phyloP scores from a whole-genome alignment of 768 basidiomycete genomes.

The Sarcomyxa edulis region DNA sequence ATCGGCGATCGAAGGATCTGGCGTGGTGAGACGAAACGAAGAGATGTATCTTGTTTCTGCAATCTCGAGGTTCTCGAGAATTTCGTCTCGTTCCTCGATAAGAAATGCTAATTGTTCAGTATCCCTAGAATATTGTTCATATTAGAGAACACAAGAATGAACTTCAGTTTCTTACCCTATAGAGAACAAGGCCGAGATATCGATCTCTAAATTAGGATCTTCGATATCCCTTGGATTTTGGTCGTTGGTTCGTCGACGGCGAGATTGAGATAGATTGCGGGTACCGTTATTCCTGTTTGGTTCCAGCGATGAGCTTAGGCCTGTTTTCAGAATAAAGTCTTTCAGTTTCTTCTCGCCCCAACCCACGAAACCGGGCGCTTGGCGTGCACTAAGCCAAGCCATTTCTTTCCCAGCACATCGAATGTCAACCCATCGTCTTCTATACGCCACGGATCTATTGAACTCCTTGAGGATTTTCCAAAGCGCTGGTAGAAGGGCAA shows the following conservation, averaged over 20 bases:
- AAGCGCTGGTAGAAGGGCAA: slow-evolving; percentile 64
- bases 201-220: slow-evolving; percentile 47
- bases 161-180: slow-evolving; percentile 62
- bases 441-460: slow-evolving; percentile 46
- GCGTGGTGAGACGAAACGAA: slow-evolving; percentile 69
- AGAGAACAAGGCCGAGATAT: slow-evolving; percentile 69
- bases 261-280: background rate
- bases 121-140: slow-evolving; percentile 38
- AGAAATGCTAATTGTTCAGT: slow-evolving; percentile 62
- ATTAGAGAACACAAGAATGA: background rate
- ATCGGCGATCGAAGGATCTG: slow-evolving; percentile 66
- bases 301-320: slow-evolving; percentile 57
- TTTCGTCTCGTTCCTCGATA: slow-evolving; percentile 70
- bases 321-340: slow-evolving; percentile 59
- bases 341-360: slow-evolving; percentile 75
- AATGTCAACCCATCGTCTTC: slow-evolving; percentile 54
- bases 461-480: slow-evolving; percentile 64
- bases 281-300: slow-evolving; percentile 11
- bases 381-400: slow-evolving; percentile 62
- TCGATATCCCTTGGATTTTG: slow-evolving; percentile 38
- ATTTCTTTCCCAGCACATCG: slow-evolving; percentile 69
- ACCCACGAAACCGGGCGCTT: slow-evolving; percentile 62
- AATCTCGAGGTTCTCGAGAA: slow-evolving; percentile 75
- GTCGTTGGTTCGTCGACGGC: slow-evolving; percentile 29
- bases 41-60: slow-evolving; percentile 76